Evolutionary conservation across 495 filamentous ascomycete species (phyloP), one percentile per base, ranked within the genome.

Genomic region (Penicillium steckii): DNA sequence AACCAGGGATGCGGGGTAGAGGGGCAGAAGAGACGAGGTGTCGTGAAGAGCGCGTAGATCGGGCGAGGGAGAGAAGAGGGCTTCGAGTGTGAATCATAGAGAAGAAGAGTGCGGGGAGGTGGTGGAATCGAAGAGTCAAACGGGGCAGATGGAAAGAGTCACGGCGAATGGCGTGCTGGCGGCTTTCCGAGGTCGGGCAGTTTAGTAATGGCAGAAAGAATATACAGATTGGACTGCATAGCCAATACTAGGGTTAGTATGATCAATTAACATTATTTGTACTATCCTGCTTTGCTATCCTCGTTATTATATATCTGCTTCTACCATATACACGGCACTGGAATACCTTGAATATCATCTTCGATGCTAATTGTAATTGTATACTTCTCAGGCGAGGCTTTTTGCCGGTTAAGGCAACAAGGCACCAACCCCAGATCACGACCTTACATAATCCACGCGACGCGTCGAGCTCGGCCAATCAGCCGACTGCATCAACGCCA

Each of bases 1-100:
- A 52, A 53, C 26, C 17, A 29, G 58, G 24, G 52, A 62, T 35
- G 60, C 55, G 67, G 60, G 65, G 66, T 58, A 53, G 44, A 21
- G 19, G 25, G 22, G 55, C 51, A 46, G 38, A 13, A 35, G 35
- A 19, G 21, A 40, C 50, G 42, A 42, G 42, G 9, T 38, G 40
- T 56, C 13, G 41, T 9, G 48, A 29, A 29, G 48, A 48, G 57
- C 30, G 8, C 9, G 44, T 32, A 30, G 44, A 29, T 35, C 43
- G 42, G 15, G 8, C 29, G 43, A 59, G 43, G 37, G 44, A 44
- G 37, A 35, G 19, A 13, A 56, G 32, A 22, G 33, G 24, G 9
- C 25, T 4, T 29, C 46, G 33, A 53, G 48, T 29, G 27, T 40
- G 33, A 38, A 53, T 27, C 57, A 60, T 60, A 53, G 44, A 44